These are phyloP conservation scores for Fusarium chlamydosporum DNA, from an alignment of 2,329 filamentous ascomycete genomes.

Conservation along the genomic window DNA sequence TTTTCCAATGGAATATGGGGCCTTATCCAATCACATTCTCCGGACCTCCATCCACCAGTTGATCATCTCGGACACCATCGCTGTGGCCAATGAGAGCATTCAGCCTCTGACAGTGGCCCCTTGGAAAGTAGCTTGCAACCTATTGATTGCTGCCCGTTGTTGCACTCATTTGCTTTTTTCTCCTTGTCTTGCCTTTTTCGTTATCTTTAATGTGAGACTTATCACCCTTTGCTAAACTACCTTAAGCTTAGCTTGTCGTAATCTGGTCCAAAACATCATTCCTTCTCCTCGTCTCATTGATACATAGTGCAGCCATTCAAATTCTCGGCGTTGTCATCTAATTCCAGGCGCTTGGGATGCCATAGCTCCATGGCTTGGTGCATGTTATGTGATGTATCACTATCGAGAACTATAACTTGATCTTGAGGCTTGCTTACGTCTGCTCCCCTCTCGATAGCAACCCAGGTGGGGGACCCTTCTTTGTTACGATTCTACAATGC, in stretches of 20 bases:
- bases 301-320: not conserved
- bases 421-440: too few species aligned
- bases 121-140: not conserved
- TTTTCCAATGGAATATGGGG: not conserved
- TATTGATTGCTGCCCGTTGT: too few species aligned
- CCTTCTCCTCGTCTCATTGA: not conserved
- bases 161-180: too few species aligned
- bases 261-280: not conserved
- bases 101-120: not conserved
- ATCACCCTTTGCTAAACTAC: not conserved
- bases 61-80: fast-evolving
- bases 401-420: too few species aligned
- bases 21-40: not conserved
- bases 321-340: too few species aligned
- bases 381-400: too few species aligned
- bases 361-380: too few species aligned
- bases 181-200: not conserved
- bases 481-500: not conserved
- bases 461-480: not conserved
- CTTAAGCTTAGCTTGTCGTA: not conserved
- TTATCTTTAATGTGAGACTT: too few species aligned
- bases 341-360: not conserved
- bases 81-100: not conserved
- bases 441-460: too few species aligned
- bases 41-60: not conserved